Evolutionary conservation across 352 stramenopile genomes (phyloP).

Genomic region (Aphanomyces stellatus): DNA sequence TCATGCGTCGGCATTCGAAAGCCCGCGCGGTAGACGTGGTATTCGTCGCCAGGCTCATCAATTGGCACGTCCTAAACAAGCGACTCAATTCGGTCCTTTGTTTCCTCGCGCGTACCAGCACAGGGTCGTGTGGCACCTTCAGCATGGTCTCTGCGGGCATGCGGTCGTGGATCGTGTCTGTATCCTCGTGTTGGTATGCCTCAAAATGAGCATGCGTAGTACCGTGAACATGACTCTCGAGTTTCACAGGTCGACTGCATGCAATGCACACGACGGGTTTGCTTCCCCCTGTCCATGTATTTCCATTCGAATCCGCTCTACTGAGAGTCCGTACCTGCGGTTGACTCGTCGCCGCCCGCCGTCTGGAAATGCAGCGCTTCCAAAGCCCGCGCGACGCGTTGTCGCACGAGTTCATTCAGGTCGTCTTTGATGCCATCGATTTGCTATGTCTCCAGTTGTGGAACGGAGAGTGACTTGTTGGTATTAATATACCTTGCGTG

Average conservation of each 20-base stretch:
- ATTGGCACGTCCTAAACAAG: not conserved
- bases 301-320: not conserved
- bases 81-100: not conserved
- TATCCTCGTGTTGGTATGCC: not conserved
- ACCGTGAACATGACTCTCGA: constrained; percentile 12
- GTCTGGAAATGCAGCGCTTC: not conserved
- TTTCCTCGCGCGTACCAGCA: not conserved
- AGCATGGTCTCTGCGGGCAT: constrained; percentile 6
- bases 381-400: constrained; percentile 6
- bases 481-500: not conserved
- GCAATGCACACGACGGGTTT: constrained; percentile 19
- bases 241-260: constrained; percentile 17
- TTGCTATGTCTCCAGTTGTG: not conserved
- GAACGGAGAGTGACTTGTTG: not conserved
- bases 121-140: constrained; percentile 15
- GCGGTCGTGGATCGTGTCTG: constrained; percentile 17
- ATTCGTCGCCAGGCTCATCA: constrained; percentile 7
- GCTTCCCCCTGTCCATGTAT: not conserved
- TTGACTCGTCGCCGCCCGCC: constrained; percentile 6
- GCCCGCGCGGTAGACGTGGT: constrained; percentile 17
- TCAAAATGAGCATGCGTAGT: not conserved
- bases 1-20: constrained; percentile 19
- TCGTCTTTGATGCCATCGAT: constrained; percentile 17
- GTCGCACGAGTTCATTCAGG: constrained; percentile 7
- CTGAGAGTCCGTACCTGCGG: not conserved